Evolutionary conservation across 2,329 filamentous ascomycete species (phyloP), one percentile per base, ranked within the genome.

Genomic region (Xylariaceae sp.): DNA sequence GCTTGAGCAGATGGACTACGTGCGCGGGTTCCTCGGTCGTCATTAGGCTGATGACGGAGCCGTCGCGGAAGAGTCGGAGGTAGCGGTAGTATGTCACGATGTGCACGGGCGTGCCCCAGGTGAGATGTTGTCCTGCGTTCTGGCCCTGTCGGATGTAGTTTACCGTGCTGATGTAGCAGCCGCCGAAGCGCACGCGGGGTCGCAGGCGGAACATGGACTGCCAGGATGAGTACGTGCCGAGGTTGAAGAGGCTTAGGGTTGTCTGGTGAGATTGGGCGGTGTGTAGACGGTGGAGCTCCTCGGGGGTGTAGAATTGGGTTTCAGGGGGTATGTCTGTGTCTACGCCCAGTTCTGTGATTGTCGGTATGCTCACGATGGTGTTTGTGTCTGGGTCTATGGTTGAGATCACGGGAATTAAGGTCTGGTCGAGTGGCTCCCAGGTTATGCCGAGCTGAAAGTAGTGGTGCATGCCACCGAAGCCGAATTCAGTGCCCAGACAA

Each of bases 1-100:
- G 85, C 44, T 85, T 90, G 17, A 99, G 80, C 68, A 93, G 83
- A 58, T 92, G 90, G 0, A 99, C 90, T 10, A 97, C 89, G 15
- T 95, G 90, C n/a, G 82, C 76, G 0, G 94, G 94, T 71, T 96
- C 90, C 4, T 83, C 76, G 0, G 90, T 95, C 0, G 89, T 90
- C 42, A 95, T 81, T 1, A 99, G 81, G 56, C 87, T 90, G 60
- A 97, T 86, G 64, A 83, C 85, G 1, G 88, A 88, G 34, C 94
- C 94, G 73, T 97, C 90, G 23, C 92, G 89, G 77, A 94, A 94
- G 77, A 99, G 94, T 56, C 94, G 89, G 2, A 99, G 83, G 75
- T 97, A 99, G 59, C 94, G 90, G 77, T 96, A 99, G 76, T 97
- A 99, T 0, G 94, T 99, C 53, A 99, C 92, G 60, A 97, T 95